Conservation (phyloP, 2,329 filamentous ascomycete species). For the Penicillium occitanis region DNA sequence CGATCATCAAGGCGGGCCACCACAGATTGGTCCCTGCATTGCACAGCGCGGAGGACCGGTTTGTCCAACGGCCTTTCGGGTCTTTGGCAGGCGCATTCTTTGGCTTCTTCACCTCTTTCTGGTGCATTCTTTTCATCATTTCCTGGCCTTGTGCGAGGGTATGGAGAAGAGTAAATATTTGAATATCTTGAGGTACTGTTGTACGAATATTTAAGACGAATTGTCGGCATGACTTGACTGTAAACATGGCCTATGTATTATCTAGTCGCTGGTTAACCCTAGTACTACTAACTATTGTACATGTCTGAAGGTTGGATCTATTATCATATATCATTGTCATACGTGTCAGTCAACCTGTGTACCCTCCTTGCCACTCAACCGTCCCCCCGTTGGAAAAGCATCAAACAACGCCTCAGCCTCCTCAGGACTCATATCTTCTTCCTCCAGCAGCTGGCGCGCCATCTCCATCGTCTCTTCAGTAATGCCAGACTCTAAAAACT, state of each 20-base stretch:
- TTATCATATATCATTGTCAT: no score
- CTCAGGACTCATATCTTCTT: conserved; percentile 75
- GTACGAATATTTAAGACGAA: no score
- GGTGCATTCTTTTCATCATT: conserved; percentile 45
- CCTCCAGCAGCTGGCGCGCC: conserved; percentile 78
- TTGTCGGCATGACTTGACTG: no score
- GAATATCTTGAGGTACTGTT: no score
- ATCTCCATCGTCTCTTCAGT: conserved; percentile 75
- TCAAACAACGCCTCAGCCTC: conserved; percentile 63
- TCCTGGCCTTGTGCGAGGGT: conserved; percentile 34
- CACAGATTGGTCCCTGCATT: conserved; percentile 56
- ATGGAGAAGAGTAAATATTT: conserved; percentile 36
- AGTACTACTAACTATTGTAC: no score
- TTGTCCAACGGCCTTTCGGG: conserved; percentile 51
- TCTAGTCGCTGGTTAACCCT: no score
- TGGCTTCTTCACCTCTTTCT: conserved; percentile 40
- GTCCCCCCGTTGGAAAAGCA: conserved; percentile 41
- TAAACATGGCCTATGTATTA: no score
- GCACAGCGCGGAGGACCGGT: conserved; percentile 56
- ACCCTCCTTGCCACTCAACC: conserved; percentile 20
- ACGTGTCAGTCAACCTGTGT: conserved; percentile 18
- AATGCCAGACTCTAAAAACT: conserved; percentile 73
- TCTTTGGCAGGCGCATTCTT: conserved; percentile 53
- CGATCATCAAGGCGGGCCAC: conserved; percentile 49
- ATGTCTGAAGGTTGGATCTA: no score